These are phyloP conservation scores for Euphorbia peplus DNA, from an alignment of 345 rosid species.

Conservation along the genomic window DNA sequence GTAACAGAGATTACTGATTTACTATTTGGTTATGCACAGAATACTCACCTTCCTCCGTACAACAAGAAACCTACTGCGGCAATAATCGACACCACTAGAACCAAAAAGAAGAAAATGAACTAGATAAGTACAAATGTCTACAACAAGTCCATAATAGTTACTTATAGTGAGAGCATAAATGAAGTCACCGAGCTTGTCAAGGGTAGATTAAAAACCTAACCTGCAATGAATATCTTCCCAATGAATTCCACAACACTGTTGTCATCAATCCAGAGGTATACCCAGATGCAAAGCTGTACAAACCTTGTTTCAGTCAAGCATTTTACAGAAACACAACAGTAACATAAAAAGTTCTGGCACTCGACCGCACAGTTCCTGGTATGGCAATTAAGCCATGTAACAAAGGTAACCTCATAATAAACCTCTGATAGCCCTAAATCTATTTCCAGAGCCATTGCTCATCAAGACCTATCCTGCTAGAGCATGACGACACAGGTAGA, in stretches of 20 bases:
- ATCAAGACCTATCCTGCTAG: not conserved
- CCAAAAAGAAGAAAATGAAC: conserved; percentile 5
- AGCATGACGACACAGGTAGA: not conserved
- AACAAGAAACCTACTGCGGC: conserved; percentile 93
- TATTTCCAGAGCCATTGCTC: not conserved
- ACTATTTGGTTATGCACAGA: conserved; percentile 9
- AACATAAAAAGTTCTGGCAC: not conserved
- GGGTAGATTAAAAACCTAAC: conserved; percentile 33
- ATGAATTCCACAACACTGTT: conserved; percentile 63
- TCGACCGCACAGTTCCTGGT: not conserved
- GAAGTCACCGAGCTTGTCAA: conserved; percentile 6
- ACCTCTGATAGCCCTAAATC: not conserved
- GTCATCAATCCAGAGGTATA: conserved; percentile 74
- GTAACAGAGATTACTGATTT: conserved; percentile 11
- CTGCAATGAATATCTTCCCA: conserved; percentile 88
- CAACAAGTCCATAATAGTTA: conserved; percentile 6
- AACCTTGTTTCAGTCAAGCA: conserved; percentile 19
- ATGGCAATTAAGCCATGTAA: not conserved
- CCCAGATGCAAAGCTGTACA: conserved; percentile 82
- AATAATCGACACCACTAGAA: conserved; percentile 75
- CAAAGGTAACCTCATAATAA: not conserved
- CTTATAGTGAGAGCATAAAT: conserved; percentile 9
- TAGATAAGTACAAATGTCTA: conserved; percentile 6
- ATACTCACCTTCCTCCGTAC: conserved; percentile 91
- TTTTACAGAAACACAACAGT: not conserved